Evolutionary conservation across 768 basidiomycete species (phyloP), one percentile per base, ranked within the genome.

Genomic region (Podaxis carcinomalis): DNA sequence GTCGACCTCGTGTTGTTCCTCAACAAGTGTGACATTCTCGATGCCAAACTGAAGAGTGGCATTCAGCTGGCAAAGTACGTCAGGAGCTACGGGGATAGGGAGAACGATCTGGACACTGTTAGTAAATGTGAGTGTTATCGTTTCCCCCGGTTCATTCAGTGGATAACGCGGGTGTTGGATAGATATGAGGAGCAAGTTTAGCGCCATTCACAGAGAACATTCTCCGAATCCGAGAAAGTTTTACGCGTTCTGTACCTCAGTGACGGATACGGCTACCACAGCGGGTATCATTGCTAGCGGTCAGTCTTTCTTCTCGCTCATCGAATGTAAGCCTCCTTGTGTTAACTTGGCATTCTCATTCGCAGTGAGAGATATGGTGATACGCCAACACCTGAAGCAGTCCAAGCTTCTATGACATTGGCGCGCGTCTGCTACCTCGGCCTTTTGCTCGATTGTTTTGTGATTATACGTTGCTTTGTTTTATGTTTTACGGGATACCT

Each of bases 11-110:
- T 93, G 55, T 78, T 93, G 27, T 94, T 93, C 78, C 80, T 94
- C 56, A 93, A 93, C 78, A 94, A 94, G 68, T 92, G 92, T 66
- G 91, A 93, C 71, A 88, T 93, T 58, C 75, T 93, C 42, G 86
- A 88, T 49, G 68, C 76, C 58, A 93, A 93, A 73, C 75, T 93
- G 42, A 77, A 78, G 23, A 72, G 80, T 1, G 90, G 90, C 32
- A 77, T 87, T 50, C 77, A 68, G 47, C 68, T 92, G 56, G 69
- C 82, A 59, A 87, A 86, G 72, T 92, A 90, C 65, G 86, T 92
- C 53, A 79, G 86, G 63, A 88, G 84, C 68, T 91, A 87, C 66
- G 85, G 84, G 14, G 88, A 91, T 62, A 77, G 89, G 53, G 73
- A 80, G 56, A 91, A 90, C 54, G 84, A 89, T 65, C 70, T 89